phyloP scores from a whole-genome alignment of 2,329 filamentous ascomycete species.

The Ascochyta rabiei region DNA sequence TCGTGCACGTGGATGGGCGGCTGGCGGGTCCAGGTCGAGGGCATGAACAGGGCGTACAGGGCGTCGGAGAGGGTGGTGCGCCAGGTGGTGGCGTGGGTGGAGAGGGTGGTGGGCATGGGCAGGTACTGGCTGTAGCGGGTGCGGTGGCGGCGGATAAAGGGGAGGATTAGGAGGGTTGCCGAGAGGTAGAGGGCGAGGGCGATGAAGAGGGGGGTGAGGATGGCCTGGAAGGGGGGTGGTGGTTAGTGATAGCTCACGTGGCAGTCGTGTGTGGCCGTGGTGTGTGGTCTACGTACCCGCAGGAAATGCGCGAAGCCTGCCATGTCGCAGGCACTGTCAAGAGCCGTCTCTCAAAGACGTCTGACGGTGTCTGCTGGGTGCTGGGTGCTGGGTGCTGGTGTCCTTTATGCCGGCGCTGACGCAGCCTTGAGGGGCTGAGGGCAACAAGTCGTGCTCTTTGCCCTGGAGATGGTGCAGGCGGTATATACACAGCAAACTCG shows the following conservation, averaged over 20 bases:
- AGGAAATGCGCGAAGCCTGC: constrained; percentile 43
- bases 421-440: neutral
- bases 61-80: constrained; percentile 46
- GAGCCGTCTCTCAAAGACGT: neutral
- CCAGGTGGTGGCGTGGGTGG: constrained; percentile 29
- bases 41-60: constrained; percentile 41
- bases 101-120: constrained; percentile 43
- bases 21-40: constrained; percentile 36
- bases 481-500: neutral
- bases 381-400: neutral
- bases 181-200: constrained; percentile 52
- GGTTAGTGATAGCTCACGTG: constrained; percentile 16
- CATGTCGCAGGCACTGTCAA: constrained; percentile 31
- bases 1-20: constrained; percentile 39
- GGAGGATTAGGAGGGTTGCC: constrained; percentile 50
- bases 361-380: neutral
- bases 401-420: neutral
- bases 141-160: constrained; percentile 53
- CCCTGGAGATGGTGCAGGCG: neutral
- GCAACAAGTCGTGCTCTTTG: neutral
- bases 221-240: constrained; percentile 38
- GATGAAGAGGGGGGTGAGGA: constrained; percentile 54
- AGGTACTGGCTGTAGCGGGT: constrained; percentile 53
- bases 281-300: constrained; percentile 33
- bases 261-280: too few relatives aligned